phyloP scores from a whole-genome alignment of 257 asterid species.

The Ajuga chamaepitys region DNA sequence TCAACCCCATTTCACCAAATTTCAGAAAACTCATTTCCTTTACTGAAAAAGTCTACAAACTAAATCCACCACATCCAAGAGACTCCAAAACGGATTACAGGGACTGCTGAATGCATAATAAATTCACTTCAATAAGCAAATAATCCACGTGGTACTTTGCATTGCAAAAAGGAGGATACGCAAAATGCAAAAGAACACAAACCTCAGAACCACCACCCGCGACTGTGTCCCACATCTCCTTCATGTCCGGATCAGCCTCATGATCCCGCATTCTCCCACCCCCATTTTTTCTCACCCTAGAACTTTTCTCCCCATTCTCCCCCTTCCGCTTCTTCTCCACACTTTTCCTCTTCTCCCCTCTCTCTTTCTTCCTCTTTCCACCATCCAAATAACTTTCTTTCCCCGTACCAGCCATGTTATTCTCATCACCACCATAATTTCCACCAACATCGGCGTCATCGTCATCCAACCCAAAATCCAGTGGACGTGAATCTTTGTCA shows the following conservation, averaged over 20 bases:
- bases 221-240: constrained; percentile 96
- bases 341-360: constrained; percentile 46
- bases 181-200: neutral
- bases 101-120: neutral
- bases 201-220: constrained; percentile 53
- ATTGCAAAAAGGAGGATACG: neutral
- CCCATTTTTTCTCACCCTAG: constrained; percentile 44
- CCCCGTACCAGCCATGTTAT: constrained; percentile 30
- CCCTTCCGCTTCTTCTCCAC: constrained; percentile 42
- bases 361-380: constrained; percentile 25
- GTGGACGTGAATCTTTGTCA: constrained; percentile 15
- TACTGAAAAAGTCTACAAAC: neutral
- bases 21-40: neutral
- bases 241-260: constrained; percentile 81
- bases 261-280: constrained; percentile 53
- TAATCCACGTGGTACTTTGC: neutral
- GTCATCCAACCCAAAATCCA: constrained; percentile 42
- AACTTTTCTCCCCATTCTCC: constrained; percentile 53
- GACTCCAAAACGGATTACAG: neutral
- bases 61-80: neutral
- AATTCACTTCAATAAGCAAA: neutral
- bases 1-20: neutral
- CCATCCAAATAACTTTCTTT: constrained; percentile 41
- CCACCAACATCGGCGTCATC: constrained; percentile 31
- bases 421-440: constrained; percentile 21